phyloP scores from a whole-genome alignment of 2,329 filamentous ascomycete species.

The Pseudogymnoascus sp. region DNA sequence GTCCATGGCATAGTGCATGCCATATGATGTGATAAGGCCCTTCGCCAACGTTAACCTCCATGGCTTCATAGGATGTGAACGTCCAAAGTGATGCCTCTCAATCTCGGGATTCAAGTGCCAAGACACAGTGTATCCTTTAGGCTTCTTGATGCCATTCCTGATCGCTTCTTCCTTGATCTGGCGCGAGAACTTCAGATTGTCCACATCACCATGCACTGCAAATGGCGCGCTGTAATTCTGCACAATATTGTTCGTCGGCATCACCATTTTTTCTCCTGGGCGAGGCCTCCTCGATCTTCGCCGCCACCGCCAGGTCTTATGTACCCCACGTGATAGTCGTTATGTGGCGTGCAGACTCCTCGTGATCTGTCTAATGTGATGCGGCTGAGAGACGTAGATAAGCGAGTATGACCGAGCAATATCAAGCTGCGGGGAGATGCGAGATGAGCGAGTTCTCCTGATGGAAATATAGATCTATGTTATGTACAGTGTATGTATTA shows the following conservation, averaged over 20 bases:
- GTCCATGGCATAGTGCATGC: conserved; percentile 95
- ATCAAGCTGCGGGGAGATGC: not conserved
- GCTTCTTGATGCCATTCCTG: conserved; percentile 64
- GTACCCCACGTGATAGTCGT: not conserved
- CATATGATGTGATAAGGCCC: conserved; percentile 87
- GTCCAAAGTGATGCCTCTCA: conserved; percentile 93
- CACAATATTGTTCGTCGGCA: conserved; percentile 23
- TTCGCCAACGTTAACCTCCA: conserved; percentile 95
- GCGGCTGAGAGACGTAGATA: not conserved
- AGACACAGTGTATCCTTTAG: conserved; percentile 82
- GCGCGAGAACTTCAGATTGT: conserved; percentile 20
- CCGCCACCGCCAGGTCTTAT: not conserved
- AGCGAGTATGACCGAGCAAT: not conserved
- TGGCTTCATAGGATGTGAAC: conserved; percentile 97
- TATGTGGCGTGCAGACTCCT: not conserved
- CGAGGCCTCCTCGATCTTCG: not conserved
- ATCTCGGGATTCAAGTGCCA: conserved; percentile 94
- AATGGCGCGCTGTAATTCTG: conserved; percentile 26
- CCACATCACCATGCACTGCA: conserved; percentile 20
- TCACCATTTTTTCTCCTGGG: conserved; percentile 19
- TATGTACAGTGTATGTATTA: not conserved
- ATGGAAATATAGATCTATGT: not conserved
- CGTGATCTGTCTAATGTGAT: not conserved
- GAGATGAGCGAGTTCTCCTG: not conserved
- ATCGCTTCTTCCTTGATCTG: conserved; percentile 26